phyloP scores from a whole-genome alignment of 2,329 filamentous ascomycete species.

The Fusarium citri region DNA sequence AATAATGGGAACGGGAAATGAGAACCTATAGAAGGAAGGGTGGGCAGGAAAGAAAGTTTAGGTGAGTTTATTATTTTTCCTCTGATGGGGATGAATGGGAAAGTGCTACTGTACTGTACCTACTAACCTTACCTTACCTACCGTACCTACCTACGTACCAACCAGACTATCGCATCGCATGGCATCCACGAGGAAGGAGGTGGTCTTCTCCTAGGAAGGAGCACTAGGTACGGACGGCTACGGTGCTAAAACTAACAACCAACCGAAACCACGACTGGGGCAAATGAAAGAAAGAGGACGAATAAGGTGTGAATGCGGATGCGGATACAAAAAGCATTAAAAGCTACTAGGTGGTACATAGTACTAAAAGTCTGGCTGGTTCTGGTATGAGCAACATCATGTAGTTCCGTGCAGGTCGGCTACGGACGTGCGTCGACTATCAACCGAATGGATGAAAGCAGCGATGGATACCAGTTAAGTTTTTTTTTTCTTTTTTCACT shows the following conservation, averaged over 20 bases:
- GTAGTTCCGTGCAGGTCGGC: conserved; percentile 21
- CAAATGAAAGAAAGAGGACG: conserved; percentile 32
- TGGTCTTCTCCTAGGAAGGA: conserved; percentile 11
- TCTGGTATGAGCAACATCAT: conserved; percentile 33
- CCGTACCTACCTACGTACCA: background rate
- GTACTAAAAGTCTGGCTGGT: conserved; percentile 31
- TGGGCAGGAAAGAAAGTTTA: conserved; percentile 34
- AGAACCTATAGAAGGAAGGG: conserved; percentile 14
- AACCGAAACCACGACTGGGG: conserved; percentile 35
- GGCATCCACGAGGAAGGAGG: background rate
- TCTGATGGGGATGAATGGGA: conserved; percentile 10
- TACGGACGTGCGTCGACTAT: conserved; percentile 16
- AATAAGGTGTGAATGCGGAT: conserved; percentile 34
- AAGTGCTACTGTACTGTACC: conserved; percentile 29
- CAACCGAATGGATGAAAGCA: conserved; percentile 13
- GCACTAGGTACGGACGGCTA: conserved; percentile 2
- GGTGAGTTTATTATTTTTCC: conserved; percentile 24
- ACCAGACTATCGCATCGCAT: conserved; percentile 1
- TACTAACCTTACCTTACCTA: too few species aligned
- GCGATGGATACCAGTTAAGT: background rate
- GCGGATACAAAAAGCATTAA: conserved; percentile 34
- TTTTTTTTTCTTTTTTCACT: conserved; percentile 1
- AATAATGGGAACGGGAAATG: conserved; percentile 23
- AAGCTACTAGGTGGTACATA: background rate
- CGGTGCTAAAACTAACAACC: conserved; percentile 38